A percentile compares a stretch with the other conserved stretches of the same genome.
Evolutionary conservation across 2,329 filamentous ascomycete species (phyloP).

Genomic region (Cladophialophora immunda): DNA sequence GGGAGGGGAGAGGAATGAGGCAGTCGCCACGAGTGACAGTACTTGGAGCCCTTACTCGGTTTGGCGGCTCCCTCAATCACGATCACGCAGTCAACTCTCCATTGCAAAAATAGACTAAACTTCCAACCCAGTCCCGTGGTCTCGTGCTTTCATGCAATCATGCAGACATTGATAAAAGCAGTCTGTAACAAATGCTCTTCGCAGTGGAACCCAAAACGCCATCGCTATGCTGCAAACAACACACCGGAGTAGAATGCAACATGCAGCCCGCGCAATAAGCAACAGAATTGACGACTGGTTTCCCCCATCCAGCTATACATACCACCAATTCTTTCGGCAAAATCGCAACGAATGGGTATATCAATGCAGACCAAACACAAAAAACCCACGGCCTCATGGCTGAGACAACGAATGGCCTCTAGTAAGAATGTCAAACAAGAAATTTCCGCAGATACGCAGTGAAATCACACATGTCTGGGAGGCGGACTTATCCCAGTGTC

Average conservation of each 20-base stretch:
- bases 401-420: conserved; percentile 27
- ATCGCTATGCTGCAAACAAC: conserved; percentile 38
- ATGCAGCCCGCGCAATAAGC: conserved; percentile 8
- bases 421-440: conserved; percentile 15
- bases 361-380: conserved; percentile 25
- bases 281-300: conserved; percentile 19
- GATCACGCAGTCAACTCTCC: neutral
- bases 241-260: conserved; percentile 5
- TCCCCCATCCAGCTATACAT: conserved; percentile 10
- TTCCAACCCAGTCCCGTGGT: conserved; percentile 23
- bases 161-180: conserved; percentile 22
- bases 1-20: neutral
- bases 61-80: neutral
- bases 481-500: conserved; percentile 44
- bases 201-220: conserved; percentile 23
- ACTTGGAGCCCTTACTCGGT: neutral
- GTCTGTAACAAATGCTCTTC: conserved; percentile 14
- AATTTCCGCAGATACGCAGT: conserved; percentile 8
- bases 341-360: conserved; percentile 37
- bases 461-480: neutral
- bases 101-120: conserved; percentile 5
- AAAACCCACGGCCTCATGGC: conserved; percentile 20
- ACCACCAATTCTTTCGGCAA: conserved; percentile 19
- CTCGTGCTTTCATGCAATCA: conserved; percentile 32
- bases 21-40: conserved; percentile 9